These are phyloP conservation scores for Boletus rex-veris DNA, from an alignment of 768 basidiomycete genomes.

Conservation along the genomic window DNA sequence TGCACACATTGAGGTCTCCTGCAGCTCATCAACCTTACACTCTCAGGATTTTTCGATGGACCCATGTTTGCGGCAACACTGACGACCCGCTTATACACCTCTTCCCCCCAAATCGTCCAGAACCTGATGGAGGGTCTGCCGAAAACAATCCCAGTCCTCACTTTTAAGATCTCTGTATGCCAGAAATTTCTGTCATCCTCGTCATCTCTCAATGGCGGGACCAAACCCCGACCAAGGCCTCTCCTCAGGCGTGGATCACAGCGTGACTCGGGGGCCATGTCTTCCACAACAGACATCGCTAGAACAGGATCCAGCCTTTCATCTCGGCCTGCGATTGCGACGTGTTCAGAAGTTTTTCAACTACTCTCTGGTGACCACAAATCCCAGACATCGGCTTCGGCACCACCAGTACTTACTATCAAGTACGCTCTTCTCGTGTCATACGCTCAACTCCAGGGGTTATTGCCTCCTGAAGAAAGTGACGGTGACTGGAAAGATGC, in stretches of 20 bases:
- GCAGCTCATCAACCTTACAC: conserved; percentile 42
- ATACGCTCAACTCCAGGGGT: conserved; percentile 35
- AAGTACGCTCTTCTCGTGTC: conserved; percentile 41
- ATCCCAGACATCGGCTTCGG: conserved; percentile 4
- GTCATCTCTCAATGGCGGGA: conserved; percentile 7
- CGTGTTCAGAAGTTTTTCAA: conserved; percentile 29
- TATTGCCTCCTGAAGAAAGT: conserved; percentile 22
- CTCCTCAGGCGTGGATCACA: conserved; percentile 26
- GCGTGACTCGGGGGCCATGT: conserved; percentile 3
- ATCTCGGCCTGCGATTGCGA: conserved; percentile 24
- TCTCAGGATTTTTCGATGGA: conserved; percentile 37
- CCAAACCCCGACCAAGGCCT: conserved; percentile 33
- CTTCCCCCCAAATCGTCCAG: conserved; percentile 27
- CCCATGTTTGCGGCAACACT: conserved; percentile 35
- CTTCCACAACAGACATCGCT: conserved; percentile 7
- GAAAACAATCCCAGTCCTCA: conserved; percentile 33
- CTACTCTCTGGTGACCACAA: conserved; percentile 15
- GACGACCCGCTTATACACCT: conserved; percentile 34
- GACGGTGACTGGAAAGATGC: conserved; percentile 36
- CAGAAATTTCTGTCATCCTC: conserved; percentile 36
- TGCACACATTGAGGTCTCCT: neutral
- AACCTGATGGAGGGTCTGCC: conserved; percentile 37
- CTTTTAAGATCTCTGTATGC: conserved; percentile 45
- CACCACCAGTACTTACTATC: conserved; percentile 17
- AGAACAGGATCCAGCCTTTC: conserved; percentile 21